Conservation (phyloP, 2,329 filamentous ascomycete species). For the Chaetomium olivaceum region DNA sequence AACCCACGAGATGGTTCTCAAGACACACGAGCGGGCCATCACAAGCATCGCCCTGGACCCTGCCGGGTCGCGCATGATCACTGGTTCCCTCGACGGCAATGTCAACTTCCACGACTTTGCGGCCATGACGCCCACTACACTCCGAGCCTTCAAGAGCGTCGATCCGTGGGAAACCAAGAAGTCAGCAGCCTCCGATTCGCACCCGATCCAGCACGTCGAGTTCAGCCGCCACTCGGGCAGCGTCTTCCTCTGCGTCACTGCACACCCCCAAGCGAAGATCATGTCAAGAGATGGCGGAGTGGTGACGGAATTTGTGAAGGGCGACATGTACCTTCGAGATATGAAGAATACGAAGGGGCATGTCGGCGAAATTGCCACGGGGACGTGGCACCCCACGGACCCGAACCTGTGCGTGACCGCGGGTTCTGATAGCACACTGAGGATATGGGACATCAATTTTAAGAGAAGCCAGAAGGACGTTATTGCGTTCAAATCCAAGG, state of each 20-base stretch:
- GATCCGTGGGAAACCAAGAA: constrained; percentile 80
- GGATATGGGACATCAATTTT: constrained; percentile 96
- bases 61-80: constrained; percentile 79
- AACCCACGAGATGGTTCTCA: constrained; percentile 88
- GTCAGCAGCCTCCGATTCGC: constrained; percentile 73
- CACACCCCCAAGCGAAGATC: constrained; percentile 86
- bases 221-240: constrained; percentile 83
- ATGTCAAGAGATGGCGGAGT: constrained; percentile 86
- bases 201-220: constrained; percentile 80
- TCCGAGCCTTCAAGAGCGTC: constrained; percentile 89
- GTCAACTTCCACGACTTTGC: constrained; percentile 94
- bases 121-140: constrained; percentile 90
- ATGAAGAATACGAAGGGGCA: constrained; percentile 98
- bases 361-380: constrained; percentile 85
- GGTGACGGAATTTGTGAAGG: constrained; percentile 87
- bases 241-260: constrained; percentile 82
- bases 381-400: constrained; percentile 87
- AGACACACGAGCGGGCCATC: constrained; percentile 86
- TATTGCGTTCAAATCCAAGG: constrained; percentile 91
- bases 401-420: constrained; percentile 85
- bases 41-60: constrained; percentile 84
- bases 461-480: constrained; percentile 88
- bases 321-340: constrained; percentile 96
- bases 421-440: constrained; percentile 89
- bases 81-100: constrained; percentile 87